These are phyloP conservation scores for Pseudogymnoascus sp. DNA, from an alignment of 2,329 filamentous ascomycete species.

Conservation along the genomic window DNA sequence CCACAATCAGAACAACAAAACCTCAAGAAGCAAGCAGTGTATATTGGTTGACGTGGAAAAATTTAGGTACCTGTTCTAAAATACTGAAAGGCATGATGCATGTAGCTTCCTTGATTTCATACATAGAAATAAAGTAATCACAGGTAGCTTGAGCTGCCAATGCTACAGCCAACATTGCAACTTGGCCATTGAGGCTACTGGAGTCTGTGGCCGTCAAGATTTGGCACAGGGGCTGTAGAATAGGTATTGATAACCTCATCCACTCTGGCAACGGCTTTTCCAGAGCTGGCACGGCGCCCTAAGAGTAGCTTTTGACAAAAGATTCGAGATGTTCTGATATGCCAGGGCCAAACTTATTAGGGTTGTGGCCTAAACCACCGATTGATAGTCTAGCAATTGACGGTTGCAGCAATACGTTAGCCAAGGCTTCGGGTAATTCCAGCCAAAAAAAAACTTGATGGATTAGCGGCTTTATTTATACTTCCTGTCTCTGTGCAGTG, in stretches of 20 bases:
- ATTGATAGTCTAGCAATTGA: constrained; percentile 16
- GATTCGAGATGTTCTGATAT: constrained; percentile 22
- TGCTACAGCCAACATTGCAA: neutral
- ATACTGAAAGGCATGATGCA: neutral
- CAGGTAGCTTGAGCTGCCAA: neutral
- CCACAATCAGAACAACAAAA: neutral
- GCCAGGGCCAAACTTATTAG: constrained; percentile 24
- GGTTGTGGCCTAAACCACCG: constrained; percentile 30
- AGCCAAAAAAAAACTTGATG: constrained; percentile 32
- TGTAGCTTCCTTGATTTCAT: neutral
- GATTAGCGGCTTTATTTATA: neutral
- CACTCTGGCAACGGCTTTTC: constrained; percentile 29
- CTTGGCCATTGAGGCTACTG: neutral
- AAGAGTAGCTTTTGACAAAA: constrained; percentile 22
- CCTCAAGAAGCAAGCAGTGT: no score
- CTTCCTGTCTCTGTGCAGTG: neutral
- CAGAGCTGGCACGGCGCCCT: constrained; percentile 29
- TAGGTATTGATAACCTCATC: constrained; percentile 32
- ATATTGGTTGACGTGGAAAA: neutral
- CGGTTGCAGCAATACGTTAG: constrained; percentile 14
- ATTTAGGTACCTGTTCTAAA: neutral
- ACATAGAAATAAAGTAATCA: neutral
- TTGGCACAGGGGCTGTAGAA: constrained; percentile 20
- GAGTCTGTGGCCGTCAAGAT: constrained; percentile 27
- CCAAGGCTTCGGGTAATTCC: constrained; percentile 33